Evolutionary conservation across 2,329 filamentous ascomycete genomes (phyloP).

Genomic region (Parafenestella ontariensis): DNA sequence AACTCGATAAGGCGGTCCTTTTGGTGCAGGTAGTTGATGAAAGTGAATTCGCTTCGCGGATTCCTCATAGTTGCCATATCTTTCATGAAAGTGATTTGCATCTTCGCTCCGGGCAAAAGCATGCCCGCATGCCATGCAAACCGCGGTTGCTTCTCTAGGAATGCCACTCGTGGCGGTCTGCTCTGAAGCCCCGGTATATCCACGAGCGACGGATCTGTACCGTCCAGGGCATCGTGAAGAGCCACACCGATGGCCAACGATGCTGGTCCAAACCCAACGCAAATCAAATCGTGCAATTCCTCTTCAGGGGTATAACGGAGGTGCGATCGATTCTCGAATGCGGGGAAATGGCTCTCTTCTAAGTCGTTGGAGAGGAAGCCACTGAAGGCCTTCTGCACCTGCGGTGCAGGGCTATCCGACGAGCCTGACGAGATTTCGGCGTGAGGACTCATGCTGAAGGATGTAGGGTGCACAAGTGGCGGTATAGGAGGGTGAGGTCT

Average conservation of each 20-base stretch:
- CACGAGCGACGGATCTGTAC: constrained; percentile 44
- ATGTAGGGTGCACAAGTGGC: background rate
- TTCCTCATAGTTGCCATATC: constrained; percentile 90
- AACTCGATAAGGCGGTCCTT: constrained; percentile 87
- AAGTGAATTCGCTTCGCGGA: constrained; percentile 90
- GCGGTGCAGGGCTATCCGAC: constrained; percentile 25
- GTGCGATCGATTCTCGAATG: constrained; percentile 50
- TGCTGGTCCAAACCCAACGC: constrained; percentile 91
- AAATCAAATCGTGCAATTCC: constrained; percentile 82
- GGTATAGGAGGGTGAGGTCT: background rate
- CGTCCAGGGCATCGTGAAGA: constrained; percentile 73
- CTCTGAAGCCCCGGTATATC: constrained; percentile 45
- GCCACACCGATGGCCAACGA: constrained; percentile 89
- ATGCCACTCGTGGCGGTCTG: constrained; percentile 73
- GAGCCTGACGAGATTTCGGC: constrained; percentile 31
- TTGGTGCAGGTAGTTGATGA: constrained; percentile 89
- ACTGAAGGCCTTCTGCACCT: constrained; percentile 36
- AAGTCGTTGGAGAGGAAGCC: constrained; percentile 34
- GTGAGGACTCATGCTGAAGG: constrained; percentile 43
- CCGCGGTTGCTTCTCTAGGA: constrained; percentile 81
- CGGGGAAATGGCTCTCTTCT: constrained; percentile 37
- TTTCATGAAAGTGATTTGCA: constrained; percentile 98
- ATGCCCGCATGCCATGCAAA: constrained; percentile 97
- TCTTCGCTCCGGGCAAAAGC: constrained; percentile 89
- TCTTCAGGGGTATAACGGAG: constrained; percentile 63